Conservation (phyloP, 148 eudicot species). For the Heliosperma pusillum region DNA sequence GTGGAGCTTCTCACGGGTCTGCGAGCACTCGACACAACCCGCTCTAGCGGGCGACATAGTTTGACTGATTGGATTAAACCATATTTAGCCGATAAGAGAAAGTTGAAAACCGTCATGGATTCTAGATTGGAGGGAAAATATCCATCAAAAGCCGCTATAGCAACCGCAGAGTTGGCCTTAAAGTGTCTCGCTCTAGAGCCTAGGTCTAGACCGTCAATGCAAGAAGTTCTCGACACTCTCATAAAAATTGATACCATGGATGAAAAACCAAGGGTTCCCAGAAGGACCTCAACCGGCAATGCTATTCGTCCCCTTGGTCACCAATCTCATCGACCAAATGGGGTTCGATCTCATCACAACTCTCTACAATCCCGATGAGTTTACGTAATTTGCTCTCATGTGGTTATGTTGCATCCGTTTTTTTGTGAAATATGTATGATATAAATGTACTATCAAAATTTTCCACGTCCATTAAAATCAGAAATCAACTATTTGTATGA, state of each 20-base stretch:
- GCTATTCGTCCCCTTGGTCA: slow-evolving; percentile 27
- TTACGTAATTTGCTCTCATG: neutral
- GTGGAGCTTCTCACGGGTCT: slow-evolving; percentile 68
- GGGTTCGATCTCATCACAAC: slow-evolving; percentile 27
- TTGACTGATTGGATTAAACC: slow-evolving; percentile 77
- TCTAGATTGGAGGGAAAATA: slow-evolving; percentile 62
- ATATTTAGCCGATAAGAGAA: slow-evolving; percentile 41
- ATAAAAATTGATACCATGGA: slow-evolving; percentile 34
- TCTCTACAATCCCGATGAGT: slow-evolving; percentile 21
- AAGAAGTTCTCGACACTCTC: slow-evolving; percentile 56
- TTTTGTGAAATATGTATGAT: neutral
- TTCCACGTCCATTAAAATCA: neutral
- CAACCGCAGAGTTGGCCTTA: slow-evolving; percentile 62
- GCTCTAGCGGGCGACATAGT: slow-evolving; percentile 42
- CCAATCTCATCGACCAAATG: slow-evolving; percentile 14
- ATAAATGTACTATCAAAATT: neutral
- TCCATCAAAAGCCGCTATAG: slow-evolving; percentile 54
- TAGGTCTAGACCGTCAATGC: slow-evolving; percentile 64
- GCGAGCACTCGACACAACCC: slow-evolving; percentile 54
- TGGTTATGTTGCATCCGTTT: neutral
- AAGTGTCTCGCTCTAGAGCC: slow-evolving; percentile 53
- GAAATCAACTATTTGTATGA: slow-evolving; percentile 4
- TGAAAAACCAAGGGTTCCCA: slow-evolving; percentile 38
- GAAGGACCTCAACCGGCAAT: slow-evolving; percentile 27
- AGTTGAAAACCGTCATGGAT: slow-evolving; percentile 62